Evolutionary conservation across 192 early-diverging fungal genomes (phyloP).

Genomic region (Pecoramyces ruminantium): DNA sequence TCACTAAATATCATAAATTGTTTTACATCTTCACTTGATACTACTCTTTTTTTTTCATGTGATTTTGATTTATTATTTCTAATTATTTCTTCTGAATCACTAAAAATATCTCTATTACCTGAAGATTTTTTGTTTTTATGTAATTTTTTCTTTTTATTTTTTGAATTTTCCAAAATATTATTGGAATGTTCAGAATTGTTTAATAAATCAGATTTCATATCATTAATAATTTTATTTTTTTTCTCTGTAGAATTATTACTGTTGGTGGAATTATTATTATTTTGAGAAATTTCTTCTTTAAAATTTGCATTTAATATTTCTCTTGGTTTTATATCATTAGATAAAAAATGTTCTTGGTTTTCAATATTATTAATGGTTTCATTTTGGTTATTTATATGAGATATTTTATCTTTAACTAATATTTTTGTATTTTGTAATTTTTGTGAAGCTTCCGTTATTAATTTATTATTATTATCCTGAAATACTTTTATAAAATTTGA

Average conservation of each 20-base stretch:
- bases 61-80: neutral
- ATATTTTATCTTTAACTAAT: neutral
- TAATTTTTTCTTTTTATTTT: neutral
- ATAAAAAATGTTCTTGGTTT: too few species aligned
- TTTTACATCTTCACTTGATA: neutral
- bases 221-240: too few species aligned
- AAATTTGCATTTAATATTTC: too few species aligned
- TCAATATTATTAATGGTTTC: neutral
- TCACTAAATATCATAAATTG: neutral
- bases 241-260: too few species aligned
- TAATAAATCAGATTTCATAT: neutral
- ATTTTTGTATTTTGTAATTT: neutral
- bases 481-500: neutral
- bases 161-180: neutral
- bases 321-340: neutral
- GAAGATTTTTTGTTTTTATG: neutral
- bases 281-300: too few species aligned
- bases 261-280: too few species aligned
- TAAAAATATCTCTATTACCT: neutral
- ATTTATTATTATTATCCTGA: neutral
- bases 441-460: neutral
- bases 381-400: neutral
- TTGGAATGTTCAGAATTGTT: neutral
- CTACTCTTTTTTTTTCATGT: neutral
- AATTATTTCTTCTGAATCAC: neutral